Evolutionary conservation across 495 filamentous ascomycete genomes (phyloP).

Genomic region (Talaromyces thailandensis): DNA sequence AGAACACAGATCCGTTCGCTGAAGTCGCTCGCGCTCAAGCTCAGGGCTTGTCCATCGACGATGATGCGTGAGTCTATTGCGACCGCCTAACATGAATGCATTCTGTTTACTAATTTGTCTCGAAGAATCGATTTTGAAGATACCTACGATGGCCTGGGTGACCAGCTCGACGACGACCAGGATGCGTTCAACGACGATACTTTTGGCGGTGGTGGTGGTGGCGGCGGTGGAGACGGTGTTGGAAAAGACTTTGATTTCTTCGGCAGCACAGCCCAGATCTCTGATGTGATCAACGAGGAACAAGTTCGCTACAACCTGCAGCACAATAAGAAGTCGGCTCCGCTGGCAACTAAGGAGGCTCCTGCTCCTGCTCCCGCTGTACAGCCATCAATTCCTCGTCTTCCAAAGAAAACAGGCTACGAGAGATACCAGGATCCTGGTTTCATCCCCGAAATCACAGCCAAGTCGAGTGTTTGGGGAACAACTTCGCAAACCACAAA

Average conservation of each 20-base stretch:
- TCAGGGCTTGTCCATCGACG: constrained; percentile 38
- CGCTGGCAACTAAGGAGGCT: constrained; percentile 10
- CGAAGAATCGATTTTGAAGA: constrained; percentile 86
- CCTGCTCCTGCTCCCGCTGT: constrained; percentile 21
- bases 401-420: constrained; percentile 68
- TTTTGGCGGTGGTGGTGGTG: constrained; percentile 53
- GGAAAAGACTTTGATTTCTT: constrained; percentile 98
- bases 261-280: constrained; percentile 77
- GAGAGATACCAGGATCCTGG: constrained; percentile 75
- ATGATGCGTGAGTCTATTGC: constrained; percentile 58
- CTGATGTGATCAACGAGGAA: constrained; percentile 80
- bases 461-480: constrained; percentile 90
- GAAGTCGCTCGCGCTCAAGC: constrained; percentile 50
- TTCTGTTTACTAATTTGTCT: constrained; percentile 3
- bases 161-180: constrained; percentile 83
- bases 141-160: constrained; percentile 92
- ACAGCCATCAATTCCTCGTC: constrained; percentile 34
- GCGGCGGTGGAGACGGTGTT: constrained; percentile 36
- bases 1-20: constrained; percentile 83
- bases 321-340: constrained; percentile 38
- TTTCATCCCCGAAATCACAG: constrained; percentile 76
- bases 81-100: not conserved
- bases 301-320: constrained; percentile 71
- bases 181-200: constrained; percentile 98
- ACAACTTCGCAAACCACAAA: constrained; percentile 52